Evolutionary conservation across 2,329 filamentous ascomycete species (phyloP).

Genomic region (Pyrenophora teres): DNA sequence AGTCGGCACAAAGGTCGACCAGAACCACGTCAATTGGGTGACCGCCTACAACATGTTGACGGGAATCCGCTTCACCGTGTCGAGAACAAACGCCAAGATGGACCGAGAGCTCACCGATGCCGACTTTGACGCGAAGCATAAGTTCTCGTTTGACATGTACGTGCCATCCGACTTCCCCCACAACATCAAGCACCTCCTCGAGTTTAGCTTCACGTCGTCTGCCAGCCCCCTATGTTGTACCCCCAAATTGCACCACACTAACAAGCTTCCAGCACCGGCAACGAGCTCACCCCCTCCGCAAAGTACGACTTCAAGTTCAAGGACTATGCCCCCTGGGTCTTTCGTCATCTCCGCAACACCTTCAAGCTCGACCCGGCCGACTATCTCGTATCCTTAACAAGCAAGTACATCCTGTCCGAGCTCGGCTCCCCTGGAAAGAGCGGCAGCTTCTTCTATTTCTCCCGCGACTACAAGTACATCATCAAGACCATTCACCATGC

Average conservation of each 20-base stretch:
- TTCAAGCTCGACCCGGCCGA: conserved; percentile 95
- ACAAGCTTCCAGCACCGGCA: conserved; percentile 72
- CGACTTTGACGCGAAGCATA: conserved; percentile 93
- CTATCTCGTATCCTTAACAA: conserved; percentile 96
- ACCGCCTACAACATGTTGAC: conserved; percentile 99
- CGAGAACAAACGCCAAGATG: conserved; percentile 93
- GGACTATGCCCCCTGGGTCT: conserved; percentile 99
- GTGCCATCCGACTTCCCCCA: conserved; percentile 45
- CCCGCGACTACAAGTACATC: conserved; percentile 99
- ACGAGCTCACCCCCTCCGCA: conserved; percentile 94
- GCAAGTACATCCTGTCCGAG: conserved; percentile 98
- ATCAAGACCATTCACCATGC: conserved; percentile 99
- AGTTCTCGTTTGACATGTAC: conserved; percentile 98
- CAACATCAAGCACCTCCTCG: conserved; percentile 19
- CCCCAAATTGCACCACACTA: conserved; percentile 5
- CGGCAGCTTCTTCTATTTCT: conserved; percentile 99
- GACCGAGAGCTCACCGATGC: conserved; percentile 86
- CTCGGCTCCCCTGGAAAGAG: conserved; percentile 97
- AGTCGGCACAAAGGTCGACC: conserved; percentile 96
- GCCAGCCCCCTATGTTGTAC: conserved; percentile 10
- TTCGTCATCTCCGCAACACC: conserved; percentile 83
- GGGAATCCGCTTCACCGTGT: conserved; percentile 95
- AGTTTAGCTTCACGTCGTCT: conserved; percentile 19
- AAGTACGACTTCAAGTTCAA: conserved; percentile 99
- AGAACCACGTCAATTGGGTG: conserved; percentile 95